phyloP scores from a whole-genome alignment of 2,329 filamentous ascomycete species.

The Graphilbum ipis-grandicollis region DNA sequence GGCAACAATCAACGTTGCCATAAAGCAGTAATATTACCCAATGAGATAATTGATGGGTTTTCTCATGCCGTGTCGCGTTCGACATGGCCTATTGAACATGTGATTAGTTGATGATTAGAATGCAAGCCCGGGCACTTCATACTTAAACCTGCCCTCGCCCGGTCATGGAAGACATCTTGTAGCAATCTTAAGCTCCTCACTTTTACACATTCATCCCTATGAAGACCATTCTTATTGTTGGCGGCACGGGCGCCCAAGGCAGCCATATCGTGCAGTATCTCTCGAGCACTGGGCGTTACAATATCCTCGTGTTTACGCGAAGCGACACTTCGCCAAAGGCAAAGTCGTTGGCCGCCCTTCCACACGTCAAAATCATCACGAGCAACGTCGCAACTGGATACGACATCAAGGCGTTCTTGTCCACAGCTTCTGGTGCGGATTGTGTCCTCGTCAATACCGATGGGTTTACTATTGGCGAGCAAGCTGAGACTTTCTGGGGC shows the following conservation, averaged over 20 bases:
- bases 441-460: constrained; percentile 35
- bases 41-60: too few species aligned
- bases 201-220: neutral
- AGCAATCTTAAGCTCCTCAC: too few species aligned
- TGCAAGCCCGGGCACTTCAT: too few species aligned
- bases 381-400: constrained; percentile 1
- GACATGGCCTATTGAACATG: too few species aligned
- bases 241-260: constrained; percentile 12
- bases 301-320: constrained; percentile 1
- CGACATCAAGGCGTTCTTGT: neutral
- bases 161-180: too few species aligned
- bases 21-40: too few species aligned
- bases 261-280: constrained; percentile 36
- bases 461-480: constrained; percentile 26
- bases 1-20: too few species aligned
- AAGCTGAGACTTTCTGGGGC: constrained; percentile 31
- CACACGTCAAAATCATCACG: constrained; percentile 1
- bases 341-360: neutral
- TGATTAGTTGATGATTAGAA: too few species aligned
- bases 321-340: neutral
- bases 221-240: neutral
- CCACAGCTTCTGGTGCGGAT: neutral
- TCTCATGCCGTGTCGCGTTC: too few species aligned
- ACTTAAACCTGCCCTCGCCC: too few species aligned
- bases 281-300: constrained; percentile 8